Conservation (phyloP, 2,329 filamentous ascomycete genomes). For the Alternaria gaisen region DNA sequence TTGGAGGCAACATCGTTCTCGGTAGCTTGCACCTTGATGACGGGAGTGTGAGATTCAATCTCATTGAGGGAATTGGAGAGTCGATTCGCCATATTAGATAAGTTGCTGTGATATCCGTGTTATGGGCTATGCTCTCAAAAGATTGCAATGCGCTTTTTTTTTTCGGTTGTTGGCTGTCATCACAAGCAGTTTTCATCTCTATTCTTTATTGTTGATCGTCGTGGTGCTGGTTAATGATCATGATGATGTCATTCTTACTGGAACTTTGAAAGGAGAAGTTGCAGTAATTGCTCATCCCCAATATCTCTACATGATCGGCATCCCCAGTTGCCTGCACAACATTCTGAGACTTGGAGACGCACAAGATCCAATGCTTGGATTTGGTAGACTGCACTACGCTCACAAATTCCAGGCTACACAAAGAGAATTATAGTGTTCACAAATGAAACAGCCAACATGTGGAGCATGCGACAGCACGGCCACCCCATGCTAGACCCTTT, state of each 20-base stretch:
- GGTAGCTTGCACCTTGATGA: conserved; percentile 2
- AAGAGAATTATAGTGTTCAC: not conserved
- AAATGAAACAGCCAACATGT: conserved; percentile 2
- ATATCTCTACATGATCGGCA: not conserved
- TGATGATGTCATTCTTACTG: conserved; percentile 12
- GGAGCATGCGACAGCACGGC: not conserved
- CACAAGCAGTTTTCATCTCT: not conserved
- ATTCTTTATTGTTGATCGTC: not conserved
- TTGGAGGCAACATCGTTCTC: conserved; percentile 42
- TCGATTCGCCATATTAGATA: conserved; percentile 8
- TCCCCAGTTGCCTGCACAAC: not conserved
- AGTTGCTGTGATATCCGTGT: not conserved
- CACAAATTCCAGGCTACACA: not conserved
- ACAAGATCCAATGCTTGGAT: not conserved
- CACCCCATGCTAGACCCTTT: not conserved
- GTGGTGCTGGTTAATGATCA: not conserved
- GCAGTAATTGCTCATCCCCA: not conserved
- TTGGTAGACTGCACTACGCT: not conserved
- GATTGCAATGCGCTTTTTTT: not conserved
- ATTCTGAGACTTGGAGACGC: not conserved
- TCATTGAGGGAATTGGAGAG: conserved; percentile 12
- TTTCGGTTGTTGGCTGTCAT: not conserved
- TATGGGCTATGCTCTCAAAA: not conserved
- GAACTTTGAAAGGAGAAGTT: not conserved
- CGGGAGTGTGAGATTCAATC: conserved; percentile 9